Evolutionary conservation across 2,329 filamentous ascomycete species (phyloP).

Genomic region (Neofusicoccum cordaticola): DNA sequence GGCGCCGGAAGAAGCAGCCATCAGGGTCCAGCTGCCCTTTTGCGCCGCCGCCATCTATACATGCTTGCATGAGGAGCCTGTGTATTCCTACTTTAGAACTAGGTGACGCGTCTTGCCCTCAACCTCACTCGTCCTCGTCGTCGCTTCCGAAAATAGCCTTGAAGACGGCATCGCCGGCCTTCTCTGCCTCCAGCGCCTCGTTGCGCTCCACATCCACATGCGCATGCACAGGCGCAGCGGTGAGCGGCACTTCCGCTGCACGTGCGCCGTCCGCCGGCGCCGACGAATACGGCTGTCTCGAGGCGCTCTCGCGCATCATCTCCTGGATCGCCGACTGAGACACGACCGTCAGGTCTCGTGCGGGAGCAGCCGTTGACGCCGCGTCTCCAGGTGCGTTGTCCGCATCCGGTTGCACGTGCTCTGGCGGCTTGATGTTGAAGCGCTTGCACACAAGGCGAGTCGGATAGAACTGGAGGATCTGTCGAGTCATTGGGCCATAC

Average conservation of each 20-base stretch:
- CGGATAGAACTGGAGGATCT: conserved; percentile 69
- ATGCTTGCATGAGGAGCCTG: not conserved
- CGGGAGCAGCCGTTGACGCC: not conserved
- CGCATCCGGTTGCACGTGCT: conserved; percentile 3
- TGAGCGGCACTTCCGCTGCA: conserved; percentile 19
- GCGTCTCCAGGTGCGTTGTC: conserved; percentile 18
- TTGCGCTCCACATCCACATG: conserved; percentile 71
- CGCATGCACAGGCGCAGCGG: conserved; percentile 23
- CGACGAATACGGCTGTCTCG: conserved; percentile 23
- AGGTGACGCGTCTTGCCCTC: not conserved
- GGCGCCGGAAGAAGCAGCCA: not conserved
- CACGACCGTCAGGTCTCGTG: conserved; percentile 45
- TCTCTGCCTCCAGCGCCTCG: conserved; percentile 70
- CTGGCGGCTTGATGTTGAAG: conserved; percentile 79
- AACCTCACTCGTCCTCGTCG: conserved; percentile 59
- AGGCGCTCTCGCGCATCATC: conserved; percentile 29
- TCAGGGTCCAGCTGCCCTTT: not conserved
- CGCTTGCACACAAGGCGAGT: conserved; percentile 87
- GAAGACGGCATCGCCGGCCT: conserved; percentile 78
- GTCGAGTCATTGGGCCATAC: conserved; percentile 86
- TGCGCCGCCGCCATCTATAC: not conserved
- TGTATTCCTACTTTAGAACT: not conserved
- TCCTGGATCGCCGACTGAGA: conserved; percentile 52
- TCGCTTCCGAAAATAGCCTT: conserved; percentile 92
- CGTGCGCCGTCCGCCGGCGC: conserved; percentile 2